These are phyloP conservation scores for Leishmania braziliensis DNA, from an alignment of 208 protist genomes.

Conservation along the genomic window DNA sequence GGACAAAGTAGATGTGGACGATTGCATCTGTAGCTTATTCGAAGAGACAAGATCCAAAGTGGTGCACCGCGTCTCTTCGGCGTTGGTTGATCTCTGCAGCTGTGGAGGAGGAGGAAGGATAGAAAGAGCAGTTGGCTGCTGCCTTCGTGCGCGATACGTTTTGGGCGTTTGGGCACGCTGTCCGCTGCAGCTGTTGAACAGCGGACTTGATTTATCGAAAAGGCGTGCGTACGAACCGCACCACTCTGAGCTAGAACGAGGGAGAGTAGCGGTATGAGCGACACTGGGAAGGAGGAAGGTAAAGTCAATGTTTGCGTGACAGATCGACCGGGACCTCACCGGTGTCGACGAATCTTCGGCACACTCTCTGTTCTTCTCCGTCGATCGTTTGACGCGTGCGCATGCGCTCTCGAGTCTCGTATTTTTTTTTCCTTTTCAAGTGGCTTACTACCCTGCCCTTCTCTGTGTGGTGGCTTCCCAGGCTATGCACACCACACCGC, in stretches of 20 bases:
- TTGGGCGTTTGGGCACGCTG: background rate
- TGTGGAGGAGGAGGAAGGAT: background rate
- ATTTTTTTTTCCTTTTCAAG: background rate
- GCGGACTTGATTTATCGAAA: background rate
- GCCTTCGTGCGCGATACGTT: background rate
- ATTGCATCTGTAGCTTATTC: background rate
- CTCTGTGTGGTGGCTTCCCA: background rate
- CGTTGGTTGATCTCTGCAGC: background rate
- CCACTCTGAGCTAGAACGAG: background rate
- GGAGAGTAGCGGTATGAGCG: background rate
- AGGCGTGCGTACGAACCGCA: background rate
- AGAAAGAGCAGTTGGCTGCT: background rate
- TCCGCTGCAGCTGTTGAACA: background rate
- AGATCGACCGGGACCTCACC: background rate
- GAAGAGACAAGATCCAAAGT: background rate
- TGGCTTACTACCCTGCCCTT: background rate
- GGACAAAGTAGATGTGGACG: background rate
- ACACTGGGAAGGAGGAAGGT: background rate
- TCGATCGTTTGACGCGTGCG: background rate
- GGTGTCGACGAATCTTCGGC: background rate
- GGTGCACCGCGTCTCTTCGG: background rate
- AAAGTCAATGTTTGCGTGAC: background rate
- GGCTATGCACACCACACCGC: background rate
- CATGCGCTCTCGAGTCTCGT: background rate
- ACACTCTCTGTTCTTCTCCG: background rate